Conservation (phyloP, 495 filamentous ascomycete species). For the Trichocladium antarcticum region DNA sequence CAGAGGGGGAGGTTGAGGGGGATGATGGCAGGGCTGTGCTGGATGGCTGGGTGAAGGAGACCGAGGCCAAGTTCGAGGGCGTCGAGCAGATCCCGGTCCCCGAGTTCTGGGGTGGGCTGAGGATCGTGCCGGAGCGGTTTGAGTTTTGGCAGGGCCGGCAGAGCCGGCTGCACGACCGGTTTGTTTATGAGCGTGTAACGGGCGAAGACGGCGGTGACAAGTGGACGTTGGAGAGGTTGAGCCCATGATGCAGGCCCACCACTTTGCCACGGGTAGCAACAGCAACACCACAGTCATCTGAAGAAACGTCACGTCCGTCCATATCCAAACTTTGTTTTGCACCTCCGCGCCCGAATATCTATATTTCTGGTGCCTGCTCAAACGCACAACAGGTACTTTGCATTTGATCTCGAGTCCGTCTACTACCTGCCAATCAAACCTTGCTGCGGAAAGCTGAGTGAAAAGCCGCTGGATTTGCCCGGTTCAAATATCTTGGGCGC, state of each 20-base stretch:
- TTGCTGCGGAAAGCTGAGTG: too few relatives aligned
- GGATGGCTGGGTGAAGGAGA: constrained; percentile 57
- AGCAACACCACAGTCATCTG: too few relatives aligned
- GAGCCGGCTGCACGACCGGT: constrained; percentile 86
- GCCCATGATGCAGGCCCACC: constrained; percentile 34
- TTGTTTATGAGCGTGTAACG: constrained; percentile 57
- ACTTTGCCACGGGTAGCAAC: too few relatives aligned
- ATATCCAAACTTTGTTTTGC: too few relatives aligned
- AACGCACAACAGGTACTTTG: too few relatives aligned
- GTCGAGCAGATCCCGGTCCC: constrained; percentile 75
- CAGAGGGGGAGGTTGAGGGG: constrained; percentile 24
- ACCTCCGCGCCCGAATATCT: too few relatives aligned
- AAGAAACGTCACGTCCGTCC: too few relatives aligned
- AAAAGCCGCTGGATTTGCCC: too few relatives aligned
- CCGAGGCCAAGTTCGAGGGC: constrained; percentile 61
- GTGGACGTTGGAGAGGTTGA: constrained; percentile 52
- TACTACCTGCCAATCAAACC: too few relatives aligned
- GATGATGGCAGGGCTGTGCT: constrained; percentile 55
- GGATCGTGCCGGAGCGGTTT: constrained; percentile 71
- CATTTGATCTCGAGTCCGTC: too few relatives aligned
- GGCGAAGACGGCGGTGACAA: constrained; percentile 27
- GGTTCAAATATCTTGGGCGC: too few relatives aligned
- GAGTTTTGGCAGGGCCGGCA: constrained; percentile 94
- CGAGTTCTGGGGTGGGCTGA: constrained; percentile 86
- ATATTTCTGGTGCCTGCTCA: too few relatives aligned